Conservation (phyloP, 345 rosid genomes). For the Pistacia integerrima region DNA sequence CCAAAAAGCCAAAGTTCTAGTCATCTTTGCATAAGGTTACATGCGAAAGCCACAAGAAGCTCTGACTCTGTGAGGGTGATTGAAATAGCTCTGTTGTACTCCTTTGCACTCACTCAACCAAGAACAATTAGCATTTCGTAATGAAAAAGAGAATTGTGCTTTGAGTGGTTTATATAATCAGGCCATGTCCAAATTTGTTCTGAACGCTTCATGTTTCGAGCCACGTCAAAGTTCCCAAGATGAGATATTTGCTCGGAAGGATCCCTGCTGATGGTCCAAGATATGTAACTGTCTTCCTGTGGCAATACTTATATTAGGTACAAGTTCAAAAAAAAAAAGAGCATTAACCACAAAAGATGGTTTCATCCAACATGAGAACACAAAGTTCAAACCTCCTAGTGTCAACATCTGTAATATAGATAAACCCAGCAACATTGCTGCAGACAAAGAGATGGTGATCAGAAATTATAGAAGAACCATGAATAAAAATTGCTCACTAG, state of each 20-base stretch:
- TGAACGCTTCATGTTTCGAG: conserved; percentile 53
- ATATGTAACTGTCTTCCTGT: conserved; percentile 69
- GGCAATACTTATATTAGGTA: background rate
- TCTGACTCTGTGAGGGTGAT: background rate
- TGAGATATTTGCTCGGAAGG: conserved; percentile 66
- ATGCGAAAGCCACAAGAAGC: background rate
- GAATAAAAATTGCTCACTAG: background rate
- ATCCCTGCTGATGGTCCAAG: conserved; percentile 71
- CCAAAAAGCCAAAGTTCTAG: background rate
- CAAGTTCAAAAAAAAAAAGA: background rate
- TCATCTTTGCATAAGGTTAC: background rate
- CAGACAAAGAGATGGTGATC: conserved; percentile 15
- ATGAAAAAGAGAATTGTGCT: background rate
- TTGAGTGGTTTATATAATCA: too few relatives aligned
- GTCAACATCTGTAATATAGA: conserved; percentile 75
- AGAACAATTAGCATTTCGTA: background rate
- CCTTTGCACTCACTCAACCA: background rate
- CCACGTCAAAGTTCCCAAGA: conserved; percentile 81
- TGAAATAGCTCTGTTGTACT: too few relatives aligned
- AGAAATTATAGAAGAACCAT: background rate
- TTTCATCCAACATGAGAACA: background rate
- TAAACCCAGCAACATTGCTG: conserved; percentile 87
- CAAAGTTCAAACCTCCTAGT: conserved; percentile 43
- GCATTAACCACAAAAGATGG: background rate
- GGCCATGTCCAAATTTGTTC: background rate